Conservation (phyloP, 1,139 yeast species). For the Taphrina pruni region DNA sequence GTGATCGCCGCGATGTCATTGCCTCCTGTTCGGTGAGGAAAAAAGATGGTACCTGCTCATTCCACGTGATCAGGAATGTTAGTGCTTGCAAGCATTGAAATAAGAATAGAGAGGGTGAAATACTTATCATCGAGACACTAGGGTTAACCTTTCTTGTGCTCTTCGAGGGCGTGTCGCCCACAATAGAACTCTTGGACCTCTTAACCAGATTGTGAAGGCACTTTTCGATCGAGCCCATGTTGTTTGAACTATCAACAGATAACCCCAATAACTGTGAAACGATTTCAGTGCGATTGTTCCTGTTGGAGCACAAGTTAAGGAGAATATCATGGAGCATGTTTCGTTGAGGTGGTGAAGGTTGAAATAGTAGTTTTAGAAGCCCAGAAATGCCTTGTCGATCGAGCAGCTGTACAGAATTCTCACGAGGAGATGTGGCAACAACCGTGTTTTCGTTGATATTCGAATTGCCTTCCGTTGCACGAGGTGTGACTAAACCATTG, state of each 20-base stretch:
- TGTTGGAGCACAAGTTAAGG: conserved; percentile 71
- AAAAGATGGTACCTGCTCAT: conserved; percentile 72
- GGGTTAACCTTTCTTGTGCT: conserved; percentile 54
- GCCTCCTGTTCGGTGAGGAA: conserved; percentile 80
- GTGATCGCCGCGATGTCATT: conserved; percentile 57
- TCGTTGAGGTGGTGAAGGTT: conserved; percentile 72
- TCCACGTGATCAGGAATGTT: conserved; percentile 72
- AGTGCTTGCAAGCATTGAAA: conserved; percentile 79
- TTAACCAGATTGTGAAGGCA: conserved; percentile 64
- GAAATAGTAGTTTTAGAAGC: conserved; percentile 69
- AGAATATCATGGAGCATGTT: conserved; percentile 71
- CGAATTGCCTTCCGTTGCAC: not conserved
- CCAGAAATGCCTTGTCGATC: conserved; percentile 81
- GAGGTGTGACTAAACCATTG: not conserved
- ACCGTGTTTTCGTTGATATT: not conserved
- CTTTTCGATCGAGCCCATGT: conserved; percentile 66
- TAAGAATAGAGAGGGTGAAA: conserved; percentile 65
- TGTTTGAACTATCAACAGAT: conserved; percentile 73
- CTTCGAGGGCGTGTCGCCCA: conserved; percentile 42
- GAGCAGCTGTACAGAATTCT: conserved; percentile 56
- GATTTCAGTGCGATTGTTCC: conserved; percentile 80
- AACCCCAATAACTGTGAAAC: conserved; percentile 71
- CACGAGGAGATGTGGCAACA: not conserved
- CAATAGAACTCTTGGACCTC: conserved; percentile 48
- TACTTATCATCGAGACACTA: conserved; percentile 50